These are phyloP conservation scores for Xylaria sp. DNA, from an alignment of 2,329 filamentous ascomycete species.

Conservation along the genomic window DNA sequence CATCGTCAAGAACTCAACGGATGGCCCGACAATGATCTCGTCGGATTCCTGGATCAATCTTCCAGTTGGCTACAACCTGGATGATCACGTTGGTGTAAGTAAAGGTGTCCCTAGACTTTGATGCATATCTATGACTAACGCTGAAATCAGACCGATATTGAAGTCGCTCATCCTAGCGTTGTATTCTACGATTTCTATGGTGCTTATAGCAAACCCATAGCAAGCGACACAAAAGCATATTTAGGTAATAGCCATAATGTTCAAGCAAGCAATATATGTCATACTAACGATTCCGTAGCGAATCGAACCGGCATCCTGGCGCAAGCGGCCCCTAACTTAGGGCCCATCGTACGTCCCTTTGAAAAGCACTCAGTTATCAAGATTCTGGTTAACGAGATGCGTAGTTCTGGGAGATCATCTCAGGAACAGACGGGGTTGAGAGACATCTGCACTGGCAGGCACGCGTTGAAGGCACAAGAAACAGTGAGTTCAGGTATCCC, in stretches of 20 bases:
- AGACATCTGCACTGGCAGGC: conserved; percentile 70
- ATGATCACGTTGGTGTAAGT: conserved; percentile 57
- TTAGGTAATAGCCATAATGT: conserved; percentile 44
- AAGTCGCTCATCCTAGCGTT: conserved; percentile 52
- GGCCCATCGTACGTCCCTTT: conserved; percentile 52
- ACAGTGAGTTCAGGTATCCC: neutral
- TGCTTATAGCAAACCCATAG: conserved; percentile 58
- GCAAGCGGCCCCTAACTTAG: conserved; percentile 68
- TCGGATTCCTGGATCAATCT: conserved; percentile 60
- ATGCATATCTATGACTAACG: conserved; percentile 17
- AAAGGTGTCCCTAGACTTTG: neutral
- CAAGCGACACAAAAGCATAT: conserved; percentile 50
- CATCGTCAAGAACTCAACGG: conserved; percentile 56
- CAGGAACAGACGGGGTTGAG: conserved; percentile 60
- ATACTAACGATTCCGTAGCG: conserved; percentile 11
- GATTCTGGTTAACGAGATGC: conserved; percentile 13
- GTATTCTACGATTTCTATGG: conserved; percentile 70
- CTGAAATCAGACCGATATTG: conserved; percentile 48
- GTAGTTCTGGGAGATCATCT: conserved; percentile 61
- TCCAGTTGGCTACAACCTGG: conserved; percentile 64
- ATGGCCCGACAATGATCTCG: conserved; percentile 56
- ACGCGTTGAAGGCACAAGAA: conserved; percentile 60
- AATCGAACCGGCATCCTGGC: conserved; percentile 60
- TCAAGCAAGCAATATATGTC: no score
- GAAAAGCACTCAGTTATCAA: neutral